Evolutionary conservation across 2,329 filamentous ascomycete genomes (phyloP), one percentile per base, ranked within the genome.

Genomic region (Teratosphaeria epicoccoides): DNA sequence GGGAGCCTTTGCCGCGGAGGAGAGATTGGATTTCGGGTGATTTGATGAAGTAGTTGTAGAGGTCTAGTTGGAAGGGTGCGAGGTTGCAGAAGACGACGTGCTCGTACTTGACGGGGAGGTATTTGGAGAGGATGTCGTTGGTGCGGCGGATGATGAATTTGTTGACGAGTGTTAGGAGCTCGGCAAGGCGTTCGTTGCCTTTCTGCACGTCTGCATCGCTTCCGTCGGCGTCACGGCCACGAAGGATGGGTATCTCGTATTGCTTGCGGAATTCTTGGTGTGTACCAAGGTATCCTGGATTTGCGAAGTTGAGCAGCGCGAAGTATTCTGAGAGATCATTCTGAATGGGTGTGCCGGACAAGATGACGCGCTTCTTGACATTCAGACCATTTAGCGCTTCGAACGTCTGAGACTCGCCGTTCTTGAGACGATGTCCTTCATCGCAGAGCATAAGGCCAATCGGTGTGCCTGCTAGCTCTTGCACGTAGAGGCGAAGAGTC

Each of bases 241-340:
- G 83, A 24, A 97, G 74, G 64, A 98, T 98, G 0, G 93, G 91
- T 22, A 96, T 76, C 65, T 98, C 93, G 61, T 87, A 98, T 44
- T 86, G 83, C 68, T 97, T 97, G 59, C 91, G 85, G 66, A 98
- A 98, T 43, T 98, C 93, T 45, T 82, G 79, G 24, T 90, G 82
- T 7, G 87, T 93, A 14, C 93, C 93, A 1, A 98, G 81, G 33
- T 97, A 80, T 59, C 88, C 86, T 0, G 93, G 93, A 61, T 98
- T 98, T 24, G 93, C 93, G 63, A 98, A 98, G 68, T 91, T 95
- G 54, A 97, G 86, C 9, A 98, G 78, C 2, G 93, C 84, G 63
- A 96, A 98, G 69, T 98, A 98, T 66, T 98, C 93, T 0, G 91
- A 94, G n/a, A 98, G 72, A 66, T 98, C 93, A 63, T 98, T 98